Evolutionary conservation across 768 basidiomycete species (phyloP).

Genomic region (Cubamyces lactineus): DNA sequence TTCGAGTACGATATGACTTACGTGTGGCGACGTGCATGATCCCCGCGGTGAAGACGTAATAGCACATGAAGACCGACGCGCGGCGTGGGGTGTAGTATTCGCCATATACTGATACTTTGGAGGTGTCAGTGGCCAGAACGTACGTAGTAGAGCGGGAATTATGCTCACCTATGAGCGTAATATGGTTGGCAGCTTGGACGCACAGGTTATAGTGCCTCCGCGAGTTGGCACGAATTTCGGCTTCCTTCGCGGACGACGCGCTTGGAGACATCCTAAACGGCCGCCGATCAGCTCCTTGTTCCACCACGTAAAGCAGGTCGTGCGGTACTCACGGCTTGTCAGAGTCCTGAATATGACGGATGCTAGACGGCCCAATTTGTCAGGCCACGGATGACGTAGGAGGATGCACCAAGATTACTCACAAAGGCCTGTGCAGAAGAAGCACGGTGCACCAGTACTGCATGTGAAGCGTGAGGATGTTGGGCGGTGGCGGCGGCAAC

Average conservation of each 20-base stretch:
- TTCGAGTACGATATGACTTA: constrained; percentile 32
- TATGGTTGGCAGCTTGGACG: constrained; percentile 77
- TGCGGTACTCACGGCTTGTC: constrained; percentile 25
- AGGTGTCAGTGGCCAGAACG: background rate
- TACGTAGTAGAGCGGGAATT: background rate
- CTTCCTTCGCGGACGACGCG: constrained; percentile 44
- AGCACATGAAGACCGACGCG: constrained; percentile 71
- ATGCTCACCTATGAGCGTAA: constrained; percentile 66
- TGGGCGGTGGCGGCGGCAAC: constrained; percentile 54
- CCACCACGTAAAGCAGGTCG: background rate
- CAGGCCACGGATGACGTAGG: background rate
- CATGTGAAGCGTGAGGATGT: constrained; percentile 78
- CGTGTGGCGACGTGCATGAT: constrained; percentile 78
- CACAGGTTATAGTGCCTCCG: constrained; percentile 75
- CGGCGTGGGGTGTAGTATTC: constrained; percentile 64
- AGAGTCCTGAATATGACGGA: constrained; percentile 34
- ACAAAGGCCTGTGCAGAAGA: constrained; percentile 81
- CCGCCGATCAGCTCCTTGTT: background rate
- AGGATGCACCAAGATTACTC: constrained; percentile 33
- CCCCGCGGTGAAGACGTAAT: constrained; percentile 79
- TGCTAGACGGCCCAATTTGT: constrained; percentile 28
- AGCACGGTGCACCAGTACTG: constrained; percentile 84
- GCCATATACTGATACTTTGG: constrained; percentile 57
- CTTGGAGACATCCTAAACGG: constrained; percentile 18
- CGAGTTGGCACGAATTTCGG: constrained; percentile 54